A percentile compares a stretch with the other conserved stretches of the same genome.
Conservation (phyloP, 208 protist species). For the Leishmania guyanensis region DNA sequence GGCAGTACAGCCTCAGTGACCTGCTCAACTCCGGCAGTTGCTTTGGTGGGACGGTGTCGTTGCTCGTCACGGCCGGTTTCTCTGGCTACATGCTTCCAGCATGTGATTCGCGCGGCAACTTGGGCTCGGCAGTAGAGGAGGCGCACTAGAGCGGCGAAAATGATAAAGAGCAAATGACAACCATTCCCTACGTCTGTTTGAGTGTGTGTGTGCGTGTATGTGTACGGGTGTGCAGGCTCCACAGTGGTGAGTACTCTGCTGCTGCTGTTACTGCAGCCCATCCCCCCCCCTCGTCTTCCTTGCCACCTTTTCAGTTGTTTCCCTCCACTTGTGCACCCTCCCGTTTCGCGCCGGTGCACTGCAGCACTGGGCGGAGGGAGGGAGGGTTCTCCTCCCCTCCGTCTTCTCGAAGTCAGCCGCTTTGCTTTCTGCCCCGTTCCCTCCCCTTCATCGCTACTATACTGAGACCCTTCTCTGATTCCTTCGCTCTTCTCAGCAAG, state of each 20-base stretch:
- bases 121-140: slow-evolving; percentile 1
- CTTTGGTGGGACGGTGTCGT: slow-evolving; percentile 23
- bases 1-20: slow-evolving; percentile 4
- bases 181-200: not conserved
- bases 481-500: no score
- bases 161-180: no score
- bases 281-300: not conserved
- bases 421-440: not conserved
- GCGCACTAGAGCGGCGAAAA: not conserved
- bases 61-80: slow-evolving; percentile 9
- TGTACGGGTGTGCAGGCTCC: not conserved
- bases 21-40: slow-evolving; percentile 15
- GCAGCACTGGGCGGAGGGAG: no score
- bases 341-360: no score
- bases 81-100: slow-evolving; percentile 14
- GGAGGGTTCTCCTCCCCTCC: not conserved
- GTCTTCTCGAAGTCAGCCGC: not conserved
- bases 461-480: no score
- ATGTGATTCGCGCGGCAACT: slow-evolving; percentile 8
- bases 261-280: not conserved
- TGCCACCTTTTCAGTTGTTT: not conserved
- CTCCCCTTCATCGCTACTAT: no score
- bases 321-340: not conserved
- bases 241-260: not conserved
- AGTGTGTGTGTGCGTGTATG: not conserved